Evolutionary conservation across 2,329 filamentous ascomycete species (phyloP), one percentile per base, ranked within the genome.

Genomic region (Nemania serpens): DNA sequence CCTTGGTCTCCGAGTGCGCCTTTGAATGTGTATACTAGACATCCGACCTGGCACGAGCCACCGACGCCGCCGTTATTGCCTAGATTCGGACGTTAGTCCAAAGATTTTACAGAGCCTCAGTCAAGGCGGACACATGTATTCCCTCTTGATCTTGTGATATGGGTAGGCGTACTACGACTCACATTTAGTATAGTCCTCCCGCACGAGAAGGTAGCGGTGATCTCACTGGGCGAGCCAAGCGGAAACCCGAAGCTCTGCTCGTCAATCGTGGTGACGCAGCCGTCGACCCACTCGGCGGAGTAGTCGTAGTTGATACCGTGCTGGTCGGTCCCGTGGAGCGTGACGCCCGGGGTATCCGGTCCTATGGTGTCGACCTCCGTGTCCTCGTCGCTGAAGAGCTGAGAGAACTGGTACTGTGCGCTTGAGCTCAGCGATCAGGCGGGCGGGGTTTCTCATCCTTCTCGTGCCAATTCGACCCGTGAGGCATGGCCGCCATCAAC

Each of bases 131-230:
- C 3, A 29, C 25, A n/a, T 29, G 25, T 29, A 29, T 29, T 7
- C 25, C 20, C 41, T 55, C 45, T 10, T 29, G 37, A 18, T 20
- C 17, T 52, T 43, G 15, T 51, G 22, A 52, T 33, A 12, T 20
- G 7, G 50, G 20, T 17, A 29, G 25, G 25, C 4, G 25, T 29
- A 20, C 34, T 42, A 29, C 12, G 20, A 65, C 64, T 65, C 45
- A 66, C 65, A 69, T 39, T 65, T 68, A n/a, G 65, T 67, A 59
- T 63, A 69, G 22, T 65, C 53, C 55, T 68, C 65, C 20, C 66
- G 50, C 1, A 68, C 55, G 9, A 67, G 57, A 49, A 65, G 41
- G 55, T 66, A 68, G 65, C 62, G 1, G 68, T 69, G 45, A 68
- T 58, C 5, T 36, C n/a, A 34, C 62, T 63, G 1, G 48, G 50